Conservation (phyloP, 805 yeast genomes). For the Cyberlindnera maclurae region DNA sequence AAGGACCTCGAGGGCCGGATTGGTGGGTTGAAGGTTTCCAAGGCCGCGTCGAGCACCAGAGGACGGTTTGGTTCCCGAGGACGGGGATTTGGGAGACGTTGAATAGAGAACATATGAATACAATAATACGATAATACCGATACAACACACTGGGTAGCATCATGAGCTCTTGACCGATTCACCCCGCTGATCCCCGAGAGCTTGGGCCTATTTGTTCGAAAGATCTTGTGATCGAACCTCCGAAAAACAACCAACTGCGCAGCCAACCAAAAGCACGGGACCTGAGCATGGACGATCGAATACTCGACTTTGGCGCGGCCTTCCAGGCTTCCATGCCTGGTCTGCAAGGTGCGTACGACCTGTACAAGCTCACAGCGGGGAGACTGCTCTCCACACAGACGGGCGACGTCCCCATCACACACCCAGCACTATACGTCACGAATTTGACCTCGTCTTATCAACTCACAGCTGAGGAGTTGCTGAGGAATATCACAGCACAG, state of each 20-base stretch:
- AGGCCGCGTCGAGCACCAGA: constrained; percentile 1
- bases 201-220: too few relatives aligned
- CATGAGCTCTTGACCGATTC: too few relatives aligned
- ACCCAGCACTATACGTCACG: constrained; percentile 40
- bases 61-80: constrained; percentile 1
- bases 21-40: constrained; percentile 21
- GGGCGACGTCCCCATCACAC: constrained; percentile 9
- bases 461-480: constrained; percentile 4
- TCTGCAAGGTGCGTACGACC: constrained; percentile 8
- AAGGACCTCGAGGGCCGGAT: constrained; percentile 34
- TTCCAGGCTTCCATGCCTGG: constrained; percentile 8
- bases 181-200: too few relatives aligned
- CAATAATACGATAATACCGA: too few relatives aligned
- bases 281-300: too few relatives aligned
- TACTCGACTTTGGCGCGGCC: background rate
- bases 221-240: too few relatives aligned
- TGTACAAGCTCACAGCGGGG: constrained; percentile 22
- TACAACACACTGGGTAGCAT: too few relatives aligned
- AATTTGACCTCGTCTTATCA: constrained; percentile 31
- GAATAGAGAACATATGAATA: too few relatives aligned
- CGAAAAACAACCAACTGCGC: too few relatives aligned
- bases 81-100: constrained; percentile 2
- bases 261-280: too few relatives aligned
- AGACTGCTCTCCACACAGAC: background rate
- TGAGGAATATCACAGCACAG: constrained; percentile 6